Percentiles rank a stretch among this genome's conserved stretches.
phyloP scores from a whole-genome alignment of 208 protist species.

The Sergeia podlipaevii region DNA sequence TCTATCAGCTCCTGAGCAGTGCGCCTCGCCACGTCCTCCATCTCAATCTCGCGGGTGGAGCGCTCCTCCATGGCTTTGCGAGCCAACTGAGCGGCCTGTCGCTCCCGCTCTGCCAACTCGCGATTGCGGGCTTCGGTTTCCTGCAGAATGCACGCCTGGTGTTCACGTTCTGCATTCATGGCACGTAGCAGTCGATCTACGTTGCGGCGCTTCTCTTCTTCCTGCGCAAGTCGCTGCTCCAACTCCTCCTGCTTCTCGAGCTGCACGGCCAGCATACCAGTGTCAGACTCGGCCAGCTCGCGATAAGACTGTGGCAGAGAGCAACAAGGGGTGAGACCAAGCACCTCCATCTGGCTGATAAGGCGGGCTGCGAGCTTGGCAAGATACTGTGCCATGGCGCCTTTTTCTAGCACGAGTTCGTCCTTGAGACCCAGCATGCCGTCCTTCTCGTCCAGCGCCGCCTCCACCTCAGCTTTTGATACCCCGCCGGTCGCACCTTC shows the following conservation, averaged over 20 bases:
- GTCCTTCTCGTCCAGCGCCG: slow-evolving; percentile 64
- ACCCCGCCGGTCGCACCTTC: slow-evolving; percentile 6
- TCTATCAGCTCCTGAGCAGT: slow-evolving; percentile 66
- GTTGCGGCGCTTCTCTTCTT: slow-evolving; percentile 59
- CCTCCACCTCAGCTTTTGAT: too few species aligned
- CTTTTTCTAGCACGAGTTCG: slow-evolving; percentile 72
- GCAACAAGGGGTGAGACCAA: slow-evolving; percentile 65
- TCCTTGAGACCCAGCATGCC: slow-evolving; percentile 69
- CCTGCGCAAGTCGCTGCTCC: slow-evolving; percentile 40
- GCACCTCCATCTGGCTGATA: slow-evolving; percentile 64
- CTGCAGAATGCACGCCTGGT: slow-evolving; percentile 40
- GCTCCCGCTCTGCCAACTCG: slow-evolving; percentile 57
- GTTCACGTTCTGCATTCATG: slow-evolving; percentile 57
- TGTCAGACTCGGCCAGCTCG: slow-evolving; percentile 55
- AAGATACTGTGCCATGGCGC: slow-evolving; percentile 72
- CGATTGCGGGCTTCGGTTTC: slow-evolving; percentile 36
- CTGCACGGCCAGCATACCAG: slow-evolving; percentile 44
- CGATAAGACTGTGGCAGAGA: slow-evolving; percentile 59
- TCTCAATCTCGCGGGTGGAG: slow-evolving; percentile 47
- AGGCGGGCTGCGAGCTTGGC: slow-evolving; percentile 59
- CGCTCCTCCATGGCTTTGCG: slow-evolving; percentile 37
- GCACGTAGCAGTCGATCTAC: slow-evolving; percentile 56
- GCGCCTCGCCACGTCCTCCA: slow-evolving; percentile 60
- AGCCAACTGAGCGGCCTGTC: slow-evolving; percentile 24
- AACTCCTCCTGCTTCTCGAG: slow-evolving; percentile 52